phyloP scores from a whole-genome alignment of 805 yeast genomes.

The Clavispora vitiphila region DNA sequence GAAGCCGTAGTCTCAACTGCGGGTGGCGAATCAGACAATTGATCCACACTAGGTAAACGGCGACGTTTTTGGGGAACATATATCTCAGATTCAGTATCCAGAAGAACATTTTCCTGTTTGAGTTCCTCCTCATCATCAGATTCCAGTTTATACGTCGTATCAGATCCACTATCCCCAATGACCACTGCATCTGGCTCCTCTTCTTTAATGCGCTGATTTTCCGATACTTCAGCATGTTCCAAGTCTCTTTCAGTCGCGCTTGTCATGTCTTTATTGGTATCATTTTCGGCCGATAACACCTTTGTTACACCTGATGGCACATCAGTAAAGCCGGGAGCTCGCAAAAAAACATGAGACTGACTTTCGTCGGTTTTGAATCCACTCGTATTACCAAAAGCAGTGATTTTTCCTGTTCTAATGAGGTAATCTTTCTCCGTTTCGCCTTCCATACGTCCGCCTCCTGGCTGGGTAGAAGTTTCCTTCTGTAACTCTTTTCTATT shows the following conservation, averaged over 20 bases:
- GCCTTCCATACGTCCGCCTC: constrained; percentile 47
- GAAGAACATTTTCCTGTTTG: neutral
- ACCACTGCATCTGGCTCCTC: constrained; percentile 6
- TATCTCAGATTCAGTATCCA: neutral
- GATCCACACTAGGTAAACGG: neutral
- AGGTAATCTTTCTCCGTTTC: constrained; percentile 78
- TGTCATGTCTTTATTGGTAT: no score
- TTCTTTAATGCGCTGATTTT: constrained; percentile 11
- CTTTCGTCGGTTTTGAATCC: constrained; percentile 37
- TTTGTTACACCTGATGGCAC: neutral
- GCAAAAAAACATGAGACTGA: constrained; percentile 39
- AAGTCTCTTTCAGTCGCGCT: no score
- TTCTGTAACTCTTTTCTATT: constrained; percentile 16
- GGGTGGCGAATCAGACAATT: neutral
- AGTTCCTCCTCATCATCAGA: neutral
- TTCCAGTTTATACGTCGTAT: neutral
- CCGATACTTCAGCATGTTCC: no score
- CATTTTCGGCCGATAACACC: no score
- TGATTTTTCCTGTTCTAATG: constrained; percentile 84
- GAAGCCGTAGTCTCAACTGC: neutral
- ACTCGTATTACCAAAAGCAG: constrained; percentile 79
- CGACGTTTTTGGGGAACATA: neutral
- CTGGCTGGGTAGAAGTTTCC: constrained; percentile 3
- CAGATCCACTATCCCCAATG: neutral
- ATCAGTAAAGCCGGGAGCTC: constrained; percentile 45